phyloP scores from a whole-genome alignment of 441 rosid species.

The Flueggea neowawraea region DNA sequence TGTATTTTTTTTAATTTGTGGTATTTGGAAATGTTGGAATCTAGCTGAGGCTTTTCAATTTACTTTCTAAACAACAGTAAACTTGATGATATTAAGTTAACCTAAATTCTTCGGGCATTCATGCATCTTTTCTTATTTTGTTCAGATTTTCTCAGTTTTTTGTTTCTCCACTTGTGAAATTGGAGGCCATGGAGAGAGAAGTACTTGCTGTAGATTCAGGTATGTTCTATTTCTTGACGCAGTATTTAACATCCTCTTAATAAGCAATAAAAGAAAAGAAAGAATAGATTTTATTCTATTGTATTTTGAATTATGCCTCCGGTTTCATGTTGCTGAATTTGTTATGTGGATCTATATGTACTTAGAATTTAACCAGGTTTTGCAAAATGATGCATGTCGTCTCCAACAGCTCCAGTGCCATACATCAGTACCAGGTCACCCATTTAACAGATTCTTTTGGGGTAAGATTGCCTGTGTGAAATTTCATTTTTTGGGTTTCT shows the following conservation, averaged over 20 bases:
- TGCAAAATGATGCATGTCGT: constrained; percentile 92
- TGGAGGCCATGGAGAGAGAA: constrained; percentile 96
- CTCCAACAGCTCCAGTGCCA: constrained; percentile 95
- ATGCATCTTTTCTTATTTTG: background rate
- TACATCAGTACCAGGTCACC: constrained; percentile 67
- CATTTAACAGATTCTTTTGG: constrained; percentile 83
- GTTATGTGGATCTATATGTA: constrained; percentile 19
- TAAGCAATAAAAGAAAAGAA: background rate
- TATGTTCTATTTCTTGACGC: constrained; percentile 19
- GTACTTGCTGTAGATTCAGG: constrained; percentile 99
- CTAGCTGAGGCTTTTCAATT: too few species aligned
- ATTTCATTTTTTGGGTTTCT: constrained; percentile 13
- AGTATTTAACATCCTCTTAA: constrained; percentile 1
- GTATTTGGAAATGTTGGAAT: too few species aligned
- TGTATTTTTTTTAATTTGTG: too few species aligned
- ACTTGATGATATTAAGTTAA: too few species aligned
- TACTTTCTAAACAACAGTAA: too few species aligned
- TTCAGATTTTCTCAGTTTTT: constrained; percentile 97
- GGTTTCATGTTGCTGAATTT: constrained; percentile 17
- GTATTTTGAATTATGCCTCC: constrained; percentile 7
- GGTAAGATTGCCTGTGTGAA: constrained; percentile 49
- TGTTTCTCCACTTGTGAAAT: constrained; percentile 89
- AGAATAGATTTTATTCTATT: background rate
- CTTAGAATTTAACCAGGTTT: constrained; percentile 90
- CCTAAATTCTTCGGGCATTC: too few species aligned